Evolutionary conservation across 176 grass and related monocot species (phyloP).

Genomic region (Hsuehochloa calcarea): DNA sequence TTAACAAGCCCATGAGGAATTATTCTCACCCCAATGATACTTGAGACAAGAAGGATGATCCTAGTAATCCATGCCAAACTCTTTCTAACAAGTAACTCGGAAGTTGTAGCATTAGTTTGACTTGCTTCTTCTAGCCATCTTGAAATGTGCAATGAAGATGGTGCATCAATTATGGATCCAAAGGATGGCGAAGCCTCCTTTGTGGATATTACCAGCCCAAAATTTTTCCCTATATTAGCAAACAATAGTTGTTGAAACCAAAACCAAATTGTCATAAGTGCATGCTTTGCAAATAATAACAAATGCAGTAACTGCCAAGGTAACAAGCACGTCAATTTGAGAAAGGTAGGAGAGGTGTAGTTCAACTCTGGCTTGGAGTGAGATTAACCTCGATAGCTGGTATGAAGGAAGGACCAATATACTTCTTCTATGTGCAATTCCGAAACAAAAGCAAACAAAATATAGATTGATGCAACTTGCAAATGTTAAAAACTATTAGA

Average conservation of each 20-base stretch:
- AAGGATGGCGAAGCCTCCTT: conserved; percentile 42
- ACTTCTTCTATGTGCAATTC: background rate
- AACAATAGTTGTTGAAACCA: background rate
- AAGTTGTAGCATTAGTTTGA: conserved; percentile 27
- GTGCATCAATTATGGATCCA: conserved; percentile 54
- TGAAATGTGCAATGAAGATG: conserved; percentile 62
- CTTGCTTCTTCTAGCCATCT: conserved; percentile 69
- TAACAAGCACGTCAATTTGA: background rate
- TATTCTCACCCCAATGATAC: conserved; percentile 81
- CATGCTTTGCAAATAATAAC: background rate
- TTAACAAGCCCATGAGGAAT: background rate
- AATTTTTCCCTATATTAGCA: conserved; percentile 66
- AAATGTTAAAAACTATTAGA: background rate
- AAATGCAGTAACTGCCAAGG: conserved; percentile 1
- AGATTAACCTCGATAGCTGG: background rate
- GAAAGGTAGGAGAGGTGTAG: background rate
- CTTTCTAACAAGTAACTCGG: conserved; percentile 56
- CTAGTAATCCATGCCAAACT: conserved; percentile 93
- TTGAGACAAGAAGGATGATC: conserved; percentile 84
- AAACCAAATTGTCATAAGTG: background rate
- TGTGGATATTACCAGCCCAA: conserved; percentile 61
- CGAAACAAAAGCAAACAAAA: background rate
- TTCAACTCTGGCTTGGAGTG: background rate
- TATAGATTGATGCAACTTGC: background rate
- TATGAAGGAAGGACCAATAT: too few species aligned